Base-by-base conservation (phyloP, 106 monocot genomes). In the Dioscorea dumetorum region DNA sequence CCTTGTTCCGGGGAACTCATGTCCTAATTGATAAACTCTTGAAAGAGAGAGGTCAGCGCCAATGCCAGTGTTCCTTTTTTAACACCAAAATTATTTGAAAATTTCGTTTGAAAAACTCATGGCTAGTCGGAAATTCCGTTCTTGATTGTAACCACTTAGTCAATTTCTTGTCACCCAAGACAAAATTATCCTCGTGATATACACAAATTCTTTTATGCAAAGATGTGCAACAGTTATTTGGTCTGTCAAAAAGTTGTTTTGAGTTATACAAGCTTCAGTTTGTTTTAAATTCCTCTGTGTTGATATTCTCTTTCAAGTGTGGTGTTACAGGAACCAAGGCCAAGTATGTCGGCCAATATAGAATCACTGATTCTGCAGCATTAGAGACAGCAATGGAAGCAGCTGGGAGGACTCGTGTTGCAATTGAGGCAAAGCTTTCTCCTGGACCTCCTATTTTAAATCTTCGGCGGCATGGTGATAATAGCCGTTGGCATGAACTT, bases 401-500 rank as follows among this genome's bases (percentile, higher is more conserved):
- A 48, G 81, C 95, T 71, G 95, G 95, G 51, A 82, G 78, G 24
- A 78, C 84, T 77, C 86, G 82, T 21, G 74, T 89, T 57, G 70
- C 34, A n/a, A 88, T 97, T 54, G 86, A 97, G 66, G 91, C 95
- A 56, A 95, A 95, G 51, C 91, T 95, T 74, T 95, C 95, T 72
- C 88, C 95, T 24, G 91, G 88, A 1, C 95, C 95, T 15, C 95
- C 95, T 22, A 86, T 86, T 62, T 73, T 88, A 58, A 91, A 84
- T 70, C 82, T 91, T 52, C 86, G 91, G 15, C 76, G 88, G 33
- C 91, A 97, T 79, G 91, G 95, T 77, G 89, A 87, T 62, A 86
- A 80, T 64, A 86, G 88, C n/a, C 81, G 88, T 51, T 97, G 91
- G 91, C 95, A 91, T 76, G 86, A 86, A 58, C 88, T 95, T 69